phyloP scores from a whole-genome alignment of 2,329 filamentous ascomycete species.

The Cryphonectria radicalis region DNA sequence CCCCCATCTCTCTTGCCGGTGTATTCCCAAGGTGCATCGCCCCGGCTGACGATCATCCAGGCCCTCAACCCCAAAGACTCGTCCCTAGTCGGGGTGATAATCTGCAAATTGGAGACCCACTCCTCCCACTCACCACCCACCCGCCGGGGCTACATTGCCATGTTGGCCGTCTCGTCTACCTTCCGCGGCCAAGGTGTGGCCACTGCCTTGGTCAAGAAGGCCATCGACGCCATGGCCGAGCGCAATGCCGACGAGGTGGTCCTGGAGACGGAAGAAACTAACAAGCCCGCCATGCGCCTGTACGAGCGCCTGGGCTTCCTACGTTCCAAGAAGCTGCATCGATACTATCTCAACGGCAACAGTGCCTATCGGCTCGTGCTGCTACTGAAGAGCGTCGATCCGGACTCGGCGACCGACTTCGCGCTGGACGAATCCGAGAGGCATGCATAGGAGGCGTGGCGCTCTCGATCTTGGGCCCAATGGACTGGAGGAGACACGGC shows the following conservation, averaged over 20 bases:
- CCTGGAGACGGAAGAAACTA: conserved; percentile 93
- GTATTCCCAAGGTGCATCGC: not conserved
- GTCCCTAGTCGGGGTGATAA: conserved; percentile 83
- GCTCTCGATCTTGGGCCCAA: not conserved
- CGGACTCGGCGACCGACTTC: conserved; percentile 43
- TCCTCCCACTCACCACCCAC: conserved; percentile 75
- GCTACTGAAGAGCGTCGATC: conserved; percentile 65
- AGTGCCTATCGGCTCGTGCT: conserved; percentile 89
- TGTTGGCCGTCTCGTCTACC: conserved; percentile 86
- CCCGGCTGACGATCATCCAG: conserved; percentile 41
- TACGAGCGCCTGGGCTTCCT: conserved; percentile 94
- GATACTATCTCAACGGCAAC: conserved; percentile 96
- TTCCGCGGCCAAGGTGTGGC: conserved; percentile 87
- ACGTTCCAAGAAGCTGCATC: conserved; percentile 87
- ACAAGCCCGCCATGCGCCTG: conserved; percentile 84
- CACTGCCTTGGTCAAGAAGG: conserved; percentile 83
- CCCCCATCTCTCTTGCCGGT: conserved; percentile 25
- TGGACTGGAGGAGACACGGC: not conserved
- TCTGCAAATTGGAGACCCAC: conserved; percentile 93
- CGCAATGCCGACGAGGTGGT: conserved; percentile 91
- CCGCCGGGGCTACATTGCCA: conserved; percentile 92
- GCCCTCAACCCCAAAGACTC: conserved; percentile 63
- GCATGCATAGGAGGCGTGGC: conserved; percentile 14
- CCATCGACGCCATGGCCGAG: conserved; percentile 87
- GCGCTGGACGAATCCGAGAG: conserved; percentile 40